Evolutionary conservation across 441 rosid species (phyloP), one percentile per base, ranked within the genome.

Genomic region (Pelargonium australe): DNA sequence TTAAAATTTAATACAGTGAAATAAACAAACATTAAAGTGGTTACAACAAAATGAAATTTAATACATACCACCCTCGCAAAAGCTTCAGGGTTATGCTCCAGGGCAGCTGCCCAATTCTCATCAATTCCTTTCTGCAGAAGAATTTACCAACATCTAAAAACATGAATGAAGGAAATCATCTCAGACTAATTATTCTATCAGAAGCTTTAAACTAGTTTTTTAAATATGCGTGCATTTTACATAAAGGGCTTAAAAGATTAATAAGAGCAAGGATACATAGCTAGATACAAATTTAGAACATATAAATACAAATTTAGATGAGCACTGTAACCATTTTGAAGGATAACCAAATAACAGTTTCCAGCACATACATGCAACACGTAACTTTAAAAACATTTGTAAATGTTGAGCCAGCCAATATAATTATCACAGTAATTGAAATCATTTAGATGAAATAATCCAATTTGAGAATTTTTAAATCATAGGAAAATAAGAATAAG

Each of bases 81-180:
- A 82, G 87, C 97, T 82, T 94, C 99, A 70, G 99, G 99, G 69
- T 91, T 94, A 80, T 94, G 53, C 77, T 94, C 97, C 81, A 94
- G 82, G 71, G 97, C 97, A 79, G 99, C 99, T 77, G 85, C 99
- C 99, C 97, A 88, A 68, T 94, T 94, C 79, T 94, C 99, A 83
- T 91, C 99, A 73, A 94, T 94, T 70, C 99, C 99, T 88, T 89
- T 91, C 99, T 94, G 93, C 77, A 79, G 60, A 75, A n/a, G 19
- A 31, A 71, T 69, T 63, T 41, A 75, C 73, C 67, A 81, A 73
- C 11, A 60, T 51, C 11, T 43, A 28, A 75, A 69, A 65, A 71
- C 47, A 64, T 51, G 3, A 53, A 53, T 34, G 37, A 34, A 34
- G 37, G 37, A 34, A 34, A 34, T 34, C 37, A 34, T 34, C 37